These are phyloP conservation scores for Hymenoscyphus infarciens DNA, from an alignment of 2,329 filamentous ascomycete species.

Conservation along the genomic window DNA sequence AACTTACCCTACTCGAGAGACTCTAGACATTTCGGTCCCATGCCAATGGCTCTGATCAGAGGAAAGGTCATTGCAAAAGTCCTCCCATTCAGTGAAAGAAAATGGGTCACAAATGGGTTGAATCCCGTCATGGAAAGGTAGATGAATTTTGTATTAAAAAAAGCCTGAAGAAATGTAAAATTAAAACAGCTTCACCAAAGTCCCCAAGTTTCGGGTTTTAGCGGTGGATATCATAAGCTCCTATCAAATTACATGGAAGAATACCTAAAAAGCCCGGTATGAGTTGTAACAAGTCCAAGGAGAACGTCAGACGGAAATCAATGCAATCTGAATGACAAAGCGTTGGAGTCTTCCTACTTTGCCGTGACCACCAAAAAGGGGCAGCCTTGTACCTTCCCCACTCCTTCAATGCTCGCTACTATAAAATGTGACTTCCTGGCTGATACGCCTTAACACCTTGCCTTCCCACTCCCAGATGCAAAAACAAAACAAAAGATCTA, in stretches of 20 bases:
- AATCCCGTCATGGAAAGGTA: constrained; percentile 29
- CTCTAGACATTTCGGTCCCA: constrained; percentile 79
- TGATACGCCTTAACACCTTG: constrained; percentile 36
- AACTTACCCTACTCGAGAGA: constrained; percentile 82
- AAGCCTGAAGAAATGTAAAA: neutral
- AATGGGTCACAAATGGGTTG: constrained; percentile 48
- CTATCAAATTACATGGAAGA: constrained; percentile 38
- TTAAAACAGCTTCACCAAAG: neutral
- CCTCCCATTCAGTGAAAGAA: constrained; percentile 49
- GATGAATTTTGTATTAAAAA: neutral
- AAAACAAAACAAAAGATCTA: constrained; percentile 33
- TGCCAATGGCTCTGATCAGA: constrained; percentile 79
- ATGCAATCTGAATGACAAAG: constrained; percentile 20
- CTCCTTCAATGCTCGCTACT: constrained; percentile 37
- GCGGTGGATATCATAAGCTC: constrained; percentile 34
- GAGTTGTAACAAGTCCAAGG: constrained; percentile 31
- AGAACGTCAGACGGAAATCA: constrained; percentile 29
- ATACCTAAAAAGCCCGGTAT: constrained; percentile 25
- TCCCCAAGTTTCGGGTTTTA: constrained; percentile 9
- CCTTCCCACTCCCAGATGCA: constrained; percentile 34
- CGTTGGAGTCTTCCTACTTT: constrained; percentile 3
- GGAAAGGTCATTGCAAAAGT: constrained; percentile 72
- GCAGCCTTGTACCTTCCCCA: constrained; percentile 22
- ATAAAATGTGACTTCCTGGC: constrained; percentile 29
- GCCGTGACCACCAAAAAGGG: neutral